A percentile compares a stretch with the other conserved stretches of the same genome.
phyloP scores from a whole-genome alignment of 257 asterid species.

The Ophiorrhiza pumila region DNA sequence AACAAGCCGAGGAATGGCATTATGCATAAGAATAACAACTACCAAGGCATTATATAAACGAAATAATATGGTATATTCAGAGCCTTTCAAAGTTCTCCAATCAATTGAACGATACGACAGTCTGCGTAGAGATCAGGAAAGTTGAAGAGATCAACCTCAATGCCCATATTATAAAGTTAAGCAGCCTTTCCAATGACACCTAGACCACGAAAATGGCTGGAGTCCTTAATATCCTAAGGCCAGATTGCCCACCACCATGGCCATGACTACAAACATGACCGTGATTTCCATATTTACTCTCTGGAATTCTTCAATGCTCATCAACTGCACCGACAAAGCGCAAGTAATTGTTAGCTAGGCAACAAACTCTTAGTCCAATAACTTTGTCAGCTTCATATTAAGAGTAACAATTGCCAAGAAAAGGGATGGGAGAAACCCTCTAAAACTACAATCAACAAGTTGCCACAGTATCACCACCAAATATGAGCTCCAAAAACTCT shows the following conservation, averaged over 20 bases:
- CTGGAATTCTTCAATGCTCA: background rate
- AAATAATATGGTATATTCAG: background rate
- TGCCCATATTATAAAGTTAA: background rate
- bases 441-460: background rate
- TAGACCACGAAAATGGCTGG: slow-evolving; percentile 5
- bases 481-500: background rate
- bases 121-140: background rate
- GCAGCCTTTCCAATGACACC: background rate
- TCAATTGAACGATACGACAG: background rate
- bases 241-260: too few species aligned
- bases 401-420: background rate
- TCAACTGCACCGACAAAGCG: background rate
- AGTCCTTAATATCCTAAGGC: background rate
- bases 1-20: too few species aligned
- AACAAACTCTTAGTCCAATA: background rate
- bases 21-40: too few species aligned
- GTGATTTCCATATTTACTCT: background rate
- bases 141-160: background rate
- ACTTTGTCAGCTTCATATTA: background rate
- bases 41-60: too few species aligned
- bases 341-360: background rate
- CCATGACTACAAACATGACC: background rate
- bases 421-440: background rate
- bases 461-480: background rate
- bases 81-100: background rate